Conservation (phyloP, 768 basidiomycete species). For the Pholiota microspora region DNA sequence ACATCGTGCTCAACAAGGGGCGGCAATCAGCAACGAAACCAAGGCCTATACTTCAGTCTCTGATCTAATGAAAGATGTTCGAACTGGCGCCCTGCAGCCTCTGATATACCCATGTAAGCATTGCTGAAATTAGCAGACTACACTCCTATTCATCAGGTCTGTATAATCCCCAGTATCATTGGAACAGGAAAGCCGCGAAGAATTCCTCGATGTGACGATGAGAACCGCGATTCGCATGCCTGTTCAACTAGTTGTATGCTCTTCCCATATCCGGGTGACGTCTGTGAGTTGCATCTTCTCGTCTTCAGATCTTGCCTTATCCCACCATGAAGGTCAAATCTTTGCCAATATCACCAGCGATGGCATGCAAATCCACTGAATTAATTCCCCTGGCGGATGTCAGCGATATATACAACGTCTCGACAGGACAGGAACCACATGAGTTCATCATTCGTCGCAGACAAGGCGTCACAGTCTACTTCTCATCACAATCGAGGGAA, state of each 20-base stretch:
- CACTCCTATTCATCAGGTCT: too few relatives aligned
- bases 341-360: conserved; percentile 61
- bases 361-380: conserved; percentile 79
- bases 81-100: conserved; percentile 41
- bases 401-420: conserved; percentile 83
- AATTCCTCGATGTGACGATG: conserved; percentile 66
- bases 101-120: conserved; percentile 56
- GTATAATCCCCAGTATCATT: conserved; percentile 42
- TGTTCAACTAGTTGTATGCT: conserved; percentile 63
- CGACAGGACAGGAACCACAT: conserved; percentile 66
- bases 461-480: conserved; percentile 73
- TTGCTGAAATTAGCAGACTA: neutral
- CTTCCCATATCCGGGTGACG: conserved; percentile 73
- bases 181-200: conserved; percentile 55
- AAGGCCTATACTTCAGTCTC: conserved; percentile 61
- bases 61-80: conserved; percentile 58
- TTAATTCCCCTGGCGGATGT: conserved; percentile 78
- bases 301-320: neutral
- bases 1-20: conserved; percentile 38
- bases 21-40: conserved; percentile 49
- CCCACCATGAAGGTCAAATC: conserved; percentile 53
- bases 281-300: conserved; percentile 45
- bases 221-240: conserved; percentile 68
- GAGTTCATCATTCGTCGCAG: conserved; percentile 82
- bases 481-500: conserved; percentile 70